Conservation (phyloP, 495 filamentous ascomycete species). For the Penicillium nucicola region DNA sequence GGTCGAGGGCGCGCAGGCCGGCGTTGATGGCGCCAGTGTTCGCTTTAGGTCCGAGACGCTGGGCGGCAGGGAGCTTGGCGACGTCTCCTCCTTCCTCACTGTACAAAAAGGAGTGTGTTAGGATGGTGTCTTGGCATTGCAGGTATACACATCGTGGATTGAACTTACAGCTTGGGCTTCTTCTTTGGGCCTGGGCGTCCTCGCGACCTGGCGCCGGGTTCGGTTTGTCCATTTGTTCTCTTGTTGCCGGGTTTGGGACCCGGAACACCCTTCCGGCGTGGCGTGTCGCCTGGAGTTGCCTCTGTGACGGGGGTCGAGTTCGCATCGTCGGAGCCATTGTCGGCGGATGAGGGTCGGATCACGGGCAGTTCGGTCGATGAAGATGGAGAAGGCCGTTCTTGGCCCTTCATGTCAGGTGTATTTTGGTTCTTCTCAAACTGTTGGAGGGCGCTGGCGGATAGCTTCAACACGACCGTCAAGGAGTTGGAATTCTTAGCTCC, state of each 20-base stretch:
- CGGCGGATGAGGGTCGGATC: constrained; percentile 50
- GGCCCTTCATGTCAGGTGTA: constrained; percentile 39
- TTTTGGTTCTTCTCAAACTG: constrained; percentile 42
- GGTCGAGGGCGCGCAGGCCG: constrained; percentile 87
- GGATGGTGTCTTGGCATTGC: not conserved
- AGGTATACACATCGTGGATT: not conserved
- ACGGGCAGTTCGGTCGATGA: constrained; percentile 48
- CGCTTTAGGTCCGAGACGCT: constrained; percentile 93
- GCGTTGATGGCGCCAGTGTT: constrained; percentile 99
- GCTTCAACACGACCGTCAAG: constrained; percentile 53
- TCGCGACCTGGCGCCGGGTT: constrained; percentile 60
- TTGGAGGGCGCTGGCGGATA: constrained; percentile 45
- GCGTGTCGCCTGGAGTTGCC: constrained; percentile 53
- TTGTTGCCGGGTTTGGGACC: constrained; percentile 58
- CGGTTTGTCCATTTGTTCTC: constrained; percentile 56
- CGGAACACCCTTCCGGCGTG: constrained; percentile 52
- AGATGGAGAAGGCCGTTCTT: constrained; percentile 45
- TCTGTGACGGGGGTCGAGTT: constrained; percentile 49
- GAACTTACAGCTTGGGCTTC: constrained; percentile 76
- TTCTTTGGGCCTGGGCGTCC: constrained; percentile 95
- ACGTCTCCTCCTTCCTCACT: constrained; percentile 63
- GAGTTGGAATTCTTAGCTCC: constrained; percentile 35
- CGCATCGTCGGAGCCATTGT: constrained; percentile 55
- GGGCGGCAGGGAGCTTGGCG: constrained; percentile 43
- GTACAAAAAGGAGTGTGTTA: constrained; percentile 14